Evolutionary conservation across 2,329 filamentous ascomycete genomes (phyloP).

Genomic region (Fusarium sp.): DNA sequence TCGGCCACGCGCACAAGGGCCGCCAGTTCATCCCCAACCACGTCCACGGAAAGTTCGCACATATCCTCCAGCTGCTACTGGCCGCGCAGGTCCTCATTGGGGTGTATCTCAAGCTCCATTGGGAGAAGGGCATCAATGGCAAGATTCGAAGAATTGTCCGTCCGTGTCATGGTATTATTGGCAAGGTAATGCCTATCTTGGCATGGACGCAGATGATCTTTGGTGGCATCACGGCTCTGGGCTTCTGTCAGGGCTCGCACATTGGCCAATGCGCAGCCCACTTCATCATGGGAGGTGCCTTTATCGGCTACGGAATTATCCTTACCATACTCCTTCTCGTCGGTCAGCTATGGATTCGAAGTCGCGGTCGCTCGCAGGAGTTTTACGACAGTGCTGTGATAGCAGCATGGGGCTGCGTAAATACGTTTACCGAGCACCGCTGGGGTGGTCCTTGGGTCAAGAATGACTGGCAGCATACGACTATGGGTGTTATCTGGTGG

Average conservation of each 20-base stretch:
- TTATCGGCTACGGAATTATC: conserved; percentile 90
- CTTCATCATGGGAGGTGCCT: conserved; percentile 98
- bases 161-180: conserved; percentile 77
- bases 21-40: conserved; percentile 80
- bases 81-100: conserved; percentile 79
- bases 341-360: conserved; percentile 84
- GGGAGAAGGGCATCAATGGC: conserved; percentile 83
- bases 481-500: conserved; percentile 99
- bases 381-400: conserved; percentile 96
- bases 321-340: conserved; percentile 86
- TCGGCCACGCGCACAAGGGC: conserved; percentile 90
- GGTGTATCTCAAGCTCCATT: conserved; percentile 86
- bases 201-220: conserved; percentile 96
- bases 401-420: conserved; percentile 93
- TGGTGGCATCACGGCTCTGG: conserved; percentile 88
- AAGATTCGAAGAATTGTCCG: conserved; percentile 77
- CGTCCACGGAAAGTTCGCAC: conserved; percentile 82
- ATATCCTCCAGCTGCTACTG: conserved; percentile 80
- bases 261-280: conserved; percentile 91
- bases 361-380: conserved; percentile 87
- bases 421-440: conserved; percentile 96
- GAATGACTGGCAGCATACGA: conserved; percentile 97
- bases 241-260: conserved; percentile 93
- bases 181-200: conserved; percentile 85
- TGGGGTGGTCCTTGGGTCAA: conserved; percentile 90